Percentiles rank a stretch among this genome's conserved stretches.
Conservation (phyloP, 1,139 yeast genomes). For the Magnusiomyces magnusii region DNA sequence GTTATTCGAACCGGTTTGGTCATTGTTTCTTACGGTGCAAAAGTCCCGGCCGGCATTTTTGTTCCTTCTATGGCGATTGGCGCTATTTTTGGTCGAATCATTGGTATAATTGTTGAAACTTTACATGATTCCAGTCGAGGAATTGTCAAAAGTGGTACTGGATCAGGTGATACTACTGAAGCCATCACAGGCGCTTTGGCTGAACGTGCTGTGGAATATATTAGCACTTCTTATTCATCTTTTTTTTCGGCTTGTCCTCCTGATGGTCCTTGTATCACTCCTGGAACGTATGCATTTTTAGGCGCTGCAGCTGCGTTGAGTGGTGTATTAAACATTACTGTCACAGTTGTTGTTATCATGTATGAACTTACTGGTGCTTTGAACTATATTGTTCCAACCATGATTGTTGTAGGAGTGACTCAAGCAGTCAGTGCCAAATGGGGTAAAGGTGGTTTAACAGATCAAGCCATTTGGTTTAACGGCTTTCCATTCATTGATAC, state of each 20-base stretch:
- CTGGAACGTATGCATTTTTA: slow-evolving; percentile 91
- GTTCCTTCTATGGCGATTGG: slow-evolving; percentile 98
- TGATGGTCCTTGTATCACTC: slow-evolving; percentile 59
- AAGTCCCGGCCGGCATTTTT: slow-evolving; percentile 92
- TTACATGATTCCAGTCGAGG: slow-evolving; percentile 37
- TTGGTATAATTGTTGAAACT: slow-evolving; percentile 63
- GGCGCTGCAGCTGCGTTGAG: slow-evolving; percentile 96
- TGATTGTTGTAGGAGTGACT: slow-evolving; percentile 94
- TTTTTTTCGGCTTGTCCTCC: slow-evolving; percentile 42
- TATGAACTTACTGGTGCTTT: slow-evolving; percentile 96
- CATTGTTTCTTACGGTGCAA: slow-evolving; percentile 80
- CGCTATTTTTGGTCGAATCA: slow-evolving; percentile 83
- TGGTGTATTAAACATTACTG: slow-evolving; percentile 89
- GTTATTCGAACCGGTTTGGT: slow-evolving; percentile 62
- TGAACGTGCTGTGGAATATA: not conserved
- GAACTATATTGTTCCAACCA: slow-evolving; percentile 83
- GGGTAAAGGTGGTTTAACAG: slow-evolving; percentile 88
- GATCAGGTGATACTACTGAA: not conserved
- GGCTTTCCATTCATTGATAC: slow-evolving; percentile 82
- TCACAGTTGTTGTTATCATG: slow-evolving; percentile 95
- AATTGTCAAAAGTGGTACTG: not conserved
- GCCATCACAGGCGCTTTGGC: not conserved
- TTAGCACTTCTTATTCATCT: slow-evolving; percentile 14
- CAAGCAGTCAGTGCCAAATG: slow-evolving; percentile 65
- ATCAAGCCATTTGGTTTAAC: slow-evolving; percentile 83